phyloP scores from a whole-genome alignment of 1,139 yeast species.

The Kluyveromyces sp. region DNA sequence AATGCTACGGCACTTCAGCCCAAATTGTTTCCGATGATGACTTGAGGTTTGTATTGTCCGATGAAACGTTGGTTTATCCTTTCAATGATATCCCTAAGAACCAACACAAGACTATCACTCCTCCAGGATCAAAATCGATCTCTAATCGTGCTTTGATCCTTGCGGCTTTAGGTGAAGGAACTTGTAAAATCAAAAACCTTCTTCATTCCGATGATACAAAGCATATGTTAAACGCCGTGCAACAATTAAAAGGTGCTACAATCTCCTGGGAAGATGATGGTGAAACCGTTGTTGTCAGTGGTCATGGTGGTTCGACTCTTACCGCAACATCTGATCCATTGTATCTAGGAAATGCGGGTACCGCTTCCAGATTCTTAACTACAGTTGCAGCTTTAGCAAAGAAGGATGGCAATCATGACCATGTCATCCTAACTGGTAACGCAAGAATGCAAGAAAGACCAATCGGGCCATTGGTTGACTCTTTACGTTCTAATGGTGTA shows the following conservation, averaged over 20 bases:
- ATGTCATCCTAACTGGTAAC: constrained; percentile 79
- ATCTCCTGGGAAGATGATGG: constrained; percentile 79
- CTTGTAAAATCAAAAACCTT: constrained; percentile 73
- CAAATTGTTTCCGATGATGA: constrained; percentile 75
- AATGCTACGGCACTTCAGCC: constrained; percentile 83
- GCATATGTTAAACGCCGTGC: constrained; percentile 86
- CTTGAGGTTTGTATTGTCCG: constrained; percentile 76
- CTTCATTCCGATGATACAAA: constrained; percentile 94
- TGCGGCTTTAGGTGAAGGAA: constrained; percentile 87
- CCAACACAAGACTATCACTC: constrained; percentile 44
- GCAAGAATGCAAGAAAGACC: constrained; percentile 98
- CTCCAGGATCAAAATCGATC: constrained; percentile 97
- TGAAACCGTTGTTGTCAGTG: constrained; percentile 74
- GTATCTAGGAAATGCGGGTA: constrained; percentile 95
- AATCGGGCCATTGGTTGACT: constrained; percentile 91
- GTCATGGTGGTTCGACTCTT: constrained; percentile 72
- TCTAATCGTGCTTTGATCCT: constrained; percentile 89
- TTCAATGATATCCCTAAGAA: constrained; percentile 38
- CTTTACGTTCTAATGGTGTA: constrained; percentile 75
- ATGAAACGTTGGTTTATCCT: constrained; percentile 62
- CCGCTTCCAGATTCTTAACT: constrained; percentile 91
- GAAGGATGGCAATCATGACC: constrained; percentile 35
- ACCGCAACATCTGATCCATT: constrained; percentile 54
- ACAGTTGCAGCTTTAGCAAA: constrained; percentile 80
- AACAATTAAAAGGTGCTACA: constrained; percentile 71